Percentiles rank a stretch among this genome's conserved stretches.
These are phyloP conservation scores for Cladophialophora bantiana DNA, from an alignment of 2,329 filamentous ascomycete species.

Conservation along the genomic window DNA sequence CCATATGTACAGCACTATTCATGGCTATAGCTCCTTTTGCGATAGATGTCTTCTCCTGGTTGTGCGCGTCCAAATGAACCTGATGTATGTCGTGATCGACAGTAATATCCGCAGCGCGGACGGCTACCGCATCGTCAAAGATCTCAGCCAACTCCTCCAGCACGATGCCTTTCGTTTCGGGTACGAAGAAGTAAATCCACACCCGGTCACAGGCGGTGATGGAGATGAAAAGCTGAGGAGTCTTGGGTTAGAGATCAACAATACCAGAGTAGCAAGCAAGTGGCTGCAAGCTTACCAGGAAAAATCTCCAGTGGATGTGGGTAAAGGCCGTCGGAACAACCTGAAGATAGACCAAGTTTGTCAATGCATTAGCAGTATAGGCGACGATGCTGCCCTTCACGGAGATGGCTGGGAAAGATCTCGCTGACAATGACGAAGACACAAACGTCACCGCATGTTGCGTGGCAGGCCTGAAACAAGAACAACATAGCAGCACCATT, in stretches of 20 bases:
- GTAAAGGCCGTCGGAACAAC: conserved; percentile 41
- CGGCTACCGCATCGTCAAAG: conserved; percentile 43
- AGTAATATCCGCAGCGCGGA: conserved; percentile 27
- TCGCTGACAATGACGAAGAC: conserved; percentile 20
- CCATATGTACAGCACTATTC: not conserved
- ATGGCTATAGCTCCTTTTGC: not conserved
- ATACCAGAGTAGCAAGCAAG: conserved; percentile 13
- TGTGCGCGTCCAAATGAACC: conserved; percentile 2
- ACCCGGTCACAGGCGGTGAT: conserved; percentile 42
- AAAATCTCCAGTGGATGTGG: conserved; percentile 45
- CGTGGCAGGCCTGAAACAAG: conserved; percentile 22
- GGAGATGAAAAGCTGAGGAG: conserved; percentile 40
- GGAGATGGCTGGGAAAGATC: conserved; percentile 25
- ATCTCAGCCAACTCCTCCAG: conserved; percentile 47
- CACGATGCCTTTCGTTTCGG: conserved; percentile 46
- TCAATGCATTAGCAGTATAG: conserved; percentile 15
- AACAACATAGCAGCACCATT: conserved; percentile 68
- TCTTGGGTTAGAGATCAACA: not conserved
- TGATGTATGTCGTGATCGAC: conserved; percentile 1
- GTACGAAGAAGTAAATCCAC: conserved; percentile 46
- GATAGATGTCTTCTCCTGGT: not conserved
- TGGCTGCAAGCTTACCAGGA: conserved; percentile 33
- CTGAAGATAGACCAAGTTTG: conserved; percentile 23
- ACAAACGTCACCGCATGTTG: conserved; percentile 15
- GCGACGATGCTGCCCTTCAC: conserved; percentile 20